Base-by-base conservation (phyloP, 331 rosid species). In the Quercus phellos region DNA sequence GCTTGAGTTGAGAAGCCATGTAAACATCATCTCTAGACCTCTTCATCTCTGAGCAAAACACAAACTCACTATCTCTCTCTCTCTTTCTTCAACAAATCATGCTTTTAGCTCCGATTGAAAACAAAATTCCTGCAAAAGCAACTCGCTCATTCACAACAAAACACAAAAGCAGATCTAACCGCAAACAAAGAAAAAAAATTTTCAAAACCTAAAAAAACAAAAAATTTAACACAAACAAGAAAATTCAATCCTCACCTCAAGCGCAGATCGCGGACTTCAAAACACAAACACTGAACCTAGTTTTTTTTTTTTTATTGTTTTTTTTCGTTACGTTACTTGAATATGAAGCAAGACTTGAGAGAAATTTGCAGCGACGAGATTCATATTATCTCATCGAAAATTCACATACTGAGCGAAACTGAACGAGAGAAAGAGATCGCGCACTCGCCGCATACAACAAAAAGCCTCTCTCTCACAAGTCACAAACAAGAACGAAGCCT, bases 1-100 rank as follows among this genome's bases (percentile, higher is more conserved):
- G 91, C 80, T 90, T 94, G 70, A 90, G 88, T 85, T 88, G 97
- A 72, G 97, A 87, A 70, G 83, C 87, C 84, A 82, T 84, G 82
- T 64, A 88, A 86, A 80, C 89, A 30, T 94, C 97, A 55, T 90
- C 97, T 53, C 97, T 88, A 19, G 91, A 85, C 95, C 98, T 91
- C 90, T 94, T 92, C 98, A 94, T 94, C 77, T 69, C 85, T 32
- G 71, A 50, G 16, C 53, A 46, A 46, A 46, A 46, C 53, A 46
- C 14, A 68, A 80, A 82, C 77, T 50, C 74, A 75, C 75, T 68
- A 55, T 46, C 32, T 38, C 18, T 86, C 86, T 86, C 85, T 10
- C 53, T 46, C 53, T 46, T 46, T 87, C 84, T 80, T 70, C 83
- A 70, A 77, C 89, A 81, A 89, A 92, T 77, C 96, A 88, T 84